Conservation (phyloP, 768 basidiomycete genomes). For the Coprinopsis sp. region DNA sequence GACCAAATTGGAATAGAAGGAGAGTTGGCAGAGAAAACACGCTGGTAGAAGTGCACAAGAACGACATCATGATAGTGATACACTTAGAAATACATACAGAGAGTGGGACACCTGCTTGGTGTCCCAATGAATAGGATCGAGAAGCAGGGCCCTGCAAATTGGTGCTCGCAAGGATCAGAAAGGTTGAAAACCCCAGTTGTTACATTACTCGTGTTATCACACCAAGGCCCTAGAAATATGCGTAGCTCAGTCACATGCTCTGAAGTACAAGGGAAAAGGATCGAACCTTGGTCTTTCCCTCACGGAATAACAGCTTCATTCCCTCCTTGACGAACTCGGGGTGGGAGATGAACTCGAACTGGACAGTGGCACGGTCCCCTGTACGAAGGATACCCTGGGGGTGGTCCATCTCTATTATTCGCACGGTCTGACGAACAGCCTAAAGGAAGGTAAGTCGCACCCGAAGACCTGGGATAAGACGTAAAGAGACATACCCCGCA, state of each 20-base stretch:
- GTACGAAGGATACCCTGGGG: constrained; percentile 87
- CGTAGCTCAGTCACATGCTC: constrained; percentile 6
- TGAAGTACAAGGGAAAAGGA: not conserved
- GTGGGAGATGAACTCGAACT: constrained; percentile 90
- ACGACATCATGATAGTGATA: too few relatives aligned
- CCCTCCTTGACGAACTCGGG: constrained; percentile 92
- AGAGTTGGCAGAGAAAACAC: too few relatives aligned
- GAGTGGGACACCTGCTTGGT: too few relatives aligned
- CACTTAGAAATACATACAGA: too few relatives aligned
- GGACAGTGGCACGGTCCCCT: constrained; percentile 91
- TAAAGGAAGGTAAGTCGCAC: constrained; percentile 22
- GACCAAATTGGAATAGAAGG: too few relatives aligned
- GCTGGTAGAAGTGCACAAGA: too few relatives aligned
- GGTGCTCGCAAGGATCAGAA: too few relatives aligned
- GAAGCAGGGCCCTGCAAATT: too few relatives aligned
- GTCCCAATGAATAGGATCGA: too few relatives aligned
- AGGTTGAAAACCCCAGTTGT: too few relatives aligned
- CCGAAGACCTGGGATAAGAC: constrained; percentile 5
- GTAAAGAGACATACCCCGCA: constrained; percentile 62
- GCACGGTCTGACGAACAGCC: constrained; percentile 89
- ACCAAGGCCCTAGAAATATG: constrained; percentile 56
- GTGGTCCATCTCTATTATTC: constrained; percentile 87
- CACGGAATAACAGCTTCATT: constrained; percentile 89
- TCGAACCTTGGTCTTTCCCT: constrained; percentile 90
- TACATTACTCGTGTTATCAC: constrained; percentile 62